phyloP scores from a whole-genome alignment of 1,284 basidiomycete species.

The Termitomyces sp. region DNA sequence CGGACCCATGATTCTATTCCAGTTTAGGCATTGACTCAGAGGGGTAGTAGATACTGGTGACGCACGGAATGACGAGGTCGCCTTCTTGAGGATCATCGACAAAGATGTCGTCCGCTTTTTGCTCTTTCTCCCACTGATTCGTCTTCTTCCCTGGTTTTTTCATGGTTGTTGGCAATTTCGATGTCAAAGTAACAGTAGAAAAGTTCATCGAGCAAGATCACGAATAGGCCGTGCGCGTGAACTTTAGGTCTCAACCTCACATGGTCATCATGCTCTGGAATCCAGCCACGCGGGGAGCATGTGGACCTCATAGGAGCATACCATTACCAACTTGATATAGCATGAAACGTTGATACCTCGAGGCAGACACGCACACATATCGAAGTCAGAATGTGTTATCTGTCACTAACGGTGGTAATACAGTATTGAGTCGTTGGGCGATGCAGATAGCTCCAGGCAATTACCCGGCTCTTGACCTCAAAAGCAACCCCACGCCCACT shows the following conservation, averaged over 20 bases:
- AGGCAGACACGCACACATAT: background rate
- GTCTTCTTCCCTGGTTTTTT: background rate
- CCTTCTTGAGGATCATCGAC: slow-evolving; percentile 2
- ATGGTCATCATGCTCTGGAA: background rate
- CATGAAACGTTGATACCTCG: background rate
- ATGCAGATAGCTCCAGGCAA: background rate
- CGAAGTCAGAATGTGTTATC: background rate
- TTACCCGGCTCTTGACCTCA: slow-evolving; percentile 5
- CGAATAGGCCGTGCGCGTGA: too few species aligned
- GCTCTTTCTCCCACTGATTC: slow-evolving; percentile 10
- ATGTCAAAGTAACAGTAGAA: background rate
- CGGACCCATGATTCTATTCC: slow-evolving; percentile 4
- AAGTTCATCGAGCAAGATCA: background rate
- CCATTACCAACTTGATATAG: background rate
- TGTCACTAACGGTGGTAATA: background rate
- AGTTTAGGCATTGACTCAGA: background rate
- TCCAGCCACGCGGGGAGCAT: background rate
- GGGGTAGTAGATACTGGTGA: background rate
- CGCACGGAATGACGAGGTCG: slow-evolving; percentile 14
- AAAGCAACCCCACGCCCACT: slow-evolving; percentile 27
- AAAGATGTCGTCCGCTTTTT: slow-evolving; percentile 6
- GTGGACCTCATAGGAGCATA: background rate
- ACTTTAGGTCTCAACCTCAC: background rate
- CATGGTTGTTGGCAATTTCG: background rate
- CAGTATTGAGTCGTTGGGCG: background rate